A percentile compares a stretch with the other conserved stretches of the same genome.
Conservation (phyloP, 2,329 filamentous ascomycete species). For the Lasiodiplodia citricola region DNA sequence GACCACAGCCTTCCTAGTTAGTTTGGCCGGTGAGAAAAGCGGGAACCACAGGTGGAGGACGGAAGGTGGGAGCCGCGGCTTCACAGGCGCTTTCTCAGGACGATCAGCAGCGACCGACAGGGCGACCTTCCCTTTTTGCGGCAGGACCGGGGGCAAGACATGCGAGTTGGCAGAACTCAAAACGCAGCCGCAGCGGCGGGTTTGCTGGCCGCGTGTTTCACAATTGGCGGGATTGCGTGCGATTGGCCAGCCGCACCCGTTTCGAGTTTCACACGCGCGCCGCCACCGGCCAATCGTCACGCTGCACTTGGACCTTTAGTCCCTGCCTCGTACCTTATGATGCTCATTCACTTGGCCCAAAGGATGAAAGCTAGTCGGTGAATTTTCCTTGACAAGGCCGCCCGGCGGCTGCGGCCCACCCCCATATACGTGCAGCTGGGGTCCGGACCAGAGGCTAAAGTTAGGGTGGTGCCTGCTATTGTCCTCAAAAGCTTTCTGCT, state of each 20-base stretch:
- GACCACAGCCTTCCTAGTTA: background rate
- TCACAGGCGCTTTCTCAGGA: background rate
- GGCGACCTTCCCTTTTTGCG: constrained; percentile 12
- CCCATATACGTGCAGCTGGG: background rate
- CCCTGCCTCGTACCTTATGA: background rate
- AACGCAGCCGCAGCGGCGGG: background rate
- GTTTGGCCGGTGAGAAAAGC: background rate
- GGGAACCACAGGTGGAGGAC: background rate
- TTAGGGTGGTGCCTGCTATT: background rate
- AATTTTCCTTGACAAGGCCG: background rate
- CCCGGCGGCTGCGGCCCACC: background rate
- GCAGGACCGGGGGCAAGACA: background rate
- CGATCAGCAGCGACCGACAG: constrained; percentile 17
- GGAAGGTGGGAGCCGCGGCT: background rate
- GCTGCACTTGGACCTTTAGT: background rate
- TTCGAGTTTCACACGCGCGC: constrained; percentile 15
- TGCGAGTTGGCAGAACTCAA: background rate
- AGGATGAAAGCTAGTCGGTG: background rate
- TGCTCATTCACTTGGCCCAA: background rate
- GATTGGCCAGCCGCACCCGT: background rate
- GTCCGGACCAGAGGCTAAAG: background rate
- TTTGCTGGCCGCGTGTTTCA: background rate
- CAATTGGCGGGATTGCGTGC: background rate
- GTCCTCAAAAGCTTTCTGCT: background rate
- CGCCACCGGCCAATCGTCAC: constrained; percentile 2